Conservation (phyloP, 2,329 filamentous ascomycete genomes). For the Aotearoamyces nothofagi region DNA sequence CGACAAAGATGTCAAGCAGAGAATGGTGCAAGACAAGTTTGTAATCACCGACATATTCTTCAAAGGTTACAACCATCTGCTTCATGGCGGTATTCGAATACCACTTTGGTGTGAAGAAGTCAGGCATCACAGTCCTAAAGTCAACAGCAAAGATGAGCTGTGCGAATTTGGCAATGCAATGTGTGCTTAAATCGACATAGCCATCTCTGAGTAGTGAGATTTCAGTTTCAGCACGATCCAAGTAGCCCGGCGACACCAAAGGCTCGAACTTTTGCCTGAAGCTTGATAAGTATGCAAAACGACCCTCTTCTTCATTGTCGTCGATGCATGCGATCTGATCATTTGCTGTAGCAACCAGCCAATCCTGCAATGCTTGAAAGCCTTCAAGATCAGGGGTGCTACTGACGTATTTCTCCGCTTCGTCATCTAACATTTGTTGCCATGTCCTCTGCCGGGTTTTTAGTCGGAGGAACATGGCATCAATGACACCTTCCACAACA, state of each 20-base stretch:
- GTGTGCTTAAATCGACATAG: constrained; percentile 88
- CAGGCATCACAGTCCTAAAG: constrained; percentile 67
- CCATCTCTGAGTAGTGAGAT: constrained; percentile 67
- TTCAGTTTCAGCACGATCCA: constrained; percentile 59
- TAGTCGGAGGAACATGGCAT: constrained; percentile 85
- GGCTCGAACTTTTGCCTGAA: constrained; percentile 76
- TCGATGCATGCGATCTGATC: constrained; percentile 98
- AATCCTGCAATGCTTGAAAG: constrained; percentile 78
- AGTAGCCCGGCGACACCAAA: constrained; percentile 66
- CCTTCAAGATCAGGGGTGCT: constrained; percentile 41
- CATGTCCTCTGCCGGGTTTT: constrained; percentile 71
- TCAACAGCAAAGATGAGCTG: constrained; percentile 81
- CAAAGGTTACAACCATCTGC: constrained; percentile 86
- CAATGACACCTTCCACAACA: constrained; percentile 87
- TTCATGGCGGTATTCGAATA: constrained; percentile 79
- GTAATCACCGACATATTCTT: constrained; percentile 89
- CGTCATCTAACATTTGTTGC: constrained; percentile 78
- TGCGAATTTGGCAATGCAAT: constrained; percentile 80
- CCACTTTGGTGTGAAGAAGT: constrained; percentile 87
- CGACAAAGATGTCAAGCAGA: constrained; percentile 79
- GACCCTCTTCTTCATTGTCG: constrained; percentile 64
- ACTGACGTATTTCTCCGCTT: constrained; percentile 58
- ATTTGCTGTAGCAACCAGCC: constrained; percentile 92
- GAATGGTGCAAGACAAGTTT: constrained; percentile 70
- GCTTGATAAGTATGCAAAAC: constrained; percentile 68